Evolutionary conservation across 345 rosid genomes (phyloP), one percentile per base, ranked within the genome.

Genomic region (Cardamine chenopodiifolia): DNA sequence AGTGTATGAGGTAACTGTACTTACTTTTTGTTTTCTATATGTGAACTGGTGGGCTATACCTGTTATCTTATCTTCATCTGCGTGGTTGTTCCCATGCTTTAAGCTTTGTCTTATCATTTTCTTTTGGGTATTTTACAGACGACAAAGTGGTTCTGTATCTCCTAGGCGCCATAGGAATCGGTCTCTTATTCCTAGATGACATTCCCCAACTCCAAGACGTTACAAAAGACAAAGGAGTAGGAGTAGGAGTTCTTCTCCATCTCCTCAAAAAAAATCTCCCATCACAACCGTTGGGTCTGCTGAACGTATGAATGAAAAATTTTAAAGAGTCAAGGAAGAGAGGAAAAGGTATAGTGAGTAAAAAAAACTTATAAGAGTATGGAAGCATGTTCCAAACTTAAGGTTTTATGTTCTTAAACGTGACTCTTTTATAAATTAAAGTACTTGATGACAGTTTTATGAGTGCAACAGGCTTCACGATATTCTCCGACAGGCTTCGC

Each of bases 1-100:
- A 86, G 78, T 90, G 86, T 82, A 63, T 84, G 94, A 95, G 99
- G 99, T 95, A 95, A 95, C 87, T 89, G 88, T 78, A 79, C 70
- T 78, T 82, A 85, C 85, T 91, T 83, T 42, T 71, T 50, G 66
- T 68, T 79, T 80, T 68, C 69, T 37, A 61, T 70, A 74, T 74
- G 71, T 57, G 74, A 73, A 79, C 77, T 59, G 81, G 82, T 72
- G 85, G 84, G 81, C 76, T 40, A 29, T 29, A 73, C 55, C 63
- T 74, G 68, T 67, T 66, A 74, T 64, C 76, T 79, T 47, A 73
- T 73, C 73, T 39, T 79, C 42, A 49, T 67, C 47, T 65, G 62
- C 35, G 66, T 75, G 60, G 73, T 81, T 71, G 64, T 79, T 64
- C 48, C 45, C 47, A 42, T 42, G 47, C 18, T 14, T 58, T 54